phyloP scores from a whole-genome alignment of 345 rosid genomes.

The Brassica incana region DNA sequence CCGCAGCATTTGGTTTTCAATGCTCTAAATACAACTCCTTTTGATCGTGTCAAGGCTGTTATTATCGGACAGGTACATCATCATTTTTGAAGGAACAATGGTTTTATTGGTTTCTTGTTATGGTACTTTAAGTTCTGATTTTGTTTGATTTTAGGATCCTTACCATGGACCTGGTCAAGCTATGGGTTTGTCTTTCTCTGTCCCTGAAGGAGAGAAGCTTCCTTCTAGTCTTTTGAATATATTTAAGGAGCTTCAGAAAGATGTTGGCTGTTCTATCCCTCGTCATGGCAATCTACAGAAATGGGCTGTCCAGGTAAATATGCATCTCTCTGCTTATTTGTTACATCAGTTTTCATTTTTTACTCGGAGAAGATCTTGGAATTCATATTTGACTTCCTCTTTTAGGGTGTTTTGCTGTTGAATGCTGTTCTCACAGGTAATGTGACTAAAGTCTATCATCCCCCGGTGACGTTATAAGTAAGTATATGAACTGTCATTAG shows the following conservation, averaged over 20 bases:
- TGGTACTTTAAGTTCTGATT: background rate
- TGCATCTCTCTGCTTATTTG: slow-evolving; percentile 2
- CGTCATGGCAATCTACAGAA: slow-evolving; percentile 81
- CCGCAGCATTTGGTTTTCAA: slow-evolving; percentile 82
- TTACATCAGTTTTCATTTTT: background rate
- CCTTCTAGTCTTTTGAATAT: slow-evolving; percentile 89
- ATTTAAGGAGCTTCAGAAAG: slow-evolving; percentile 84
- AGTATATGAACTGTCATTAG: background rate
- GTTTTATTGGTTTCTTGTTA: background rate
- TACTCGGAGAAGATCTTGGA: slow-evolving; percentile 12
- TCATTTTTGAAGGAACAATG: slow-evolving; percentile 39
- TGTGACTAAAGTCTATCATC: background rate
- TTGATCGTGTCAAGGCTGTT: slow-evolving; percentile 75
- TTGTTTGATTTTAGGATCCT: slow-evolving; percentile 56
- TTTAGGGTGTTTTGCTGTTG: slow-evolving; percentile 84
- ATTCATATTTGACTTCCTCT: slow-evolving; percentile 10
- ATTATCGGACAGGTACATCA: slow-evolving; percentile 74
- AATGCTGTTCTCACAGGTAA: slow-evolving; percentile 90
- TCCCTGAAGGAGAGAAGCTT: slow-evolving; percentile 70
- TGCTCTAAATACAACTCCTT: slow-evolving; percentile 77
- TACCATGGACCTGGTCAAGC: slow-evolving; percentile 98
- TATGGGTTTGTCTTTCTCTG: slow-evolving; percentile 96
- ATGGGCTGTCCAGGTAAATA: slow-evolving; percentile 84
- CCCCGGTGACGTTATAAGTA: background rate
- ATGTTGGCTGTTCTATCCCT: slow-evolving; percentile 85